Conservation (phyloP, 1,139 yeast genomes). For the Suzukiozyma palmioleophila region DNA sequence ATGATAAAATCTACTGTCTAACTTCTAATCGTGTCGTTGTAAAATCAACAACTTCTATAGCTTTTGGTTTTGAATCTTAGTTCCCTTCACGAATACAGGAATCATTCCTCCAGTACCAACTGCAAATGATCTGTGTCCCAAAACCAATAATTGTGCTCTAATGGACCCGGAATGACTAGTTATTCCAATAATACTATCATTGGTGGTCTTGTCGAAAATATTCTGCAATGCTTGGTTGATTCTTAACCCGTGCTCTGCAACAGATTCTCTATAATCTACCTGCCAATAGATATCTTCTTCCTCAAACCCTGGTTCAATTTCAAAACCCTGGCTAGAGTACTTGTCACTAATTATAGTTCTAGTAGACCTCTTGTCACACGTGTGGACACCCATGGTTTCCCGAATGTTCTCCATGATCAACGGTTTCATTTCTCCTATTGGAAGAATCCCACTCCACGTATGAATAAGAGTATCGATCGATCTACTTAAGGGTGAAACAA, state of each 20-base stretch:
- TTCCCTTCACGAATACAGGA: slow-evolving; percentile 39
- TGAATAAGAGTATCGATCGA: slow-evolving; percentile 34
- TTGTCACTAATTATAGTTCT: slow-evolving; percentile 26
- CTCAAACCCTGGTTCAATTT: slow-evolving; percentile 34
- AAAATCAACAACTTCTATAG: background rate
- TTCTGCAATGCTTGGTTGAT: slow-evolving; percentile 33
- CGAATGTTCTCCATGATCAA: slow-evolving; percentile 38
- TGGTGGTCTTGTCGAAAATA: slow-evolving; percentile 22
- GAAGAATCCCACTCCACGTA: slow-evolving; percentile 30
- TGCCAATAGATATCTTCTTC: slow-evolving; percentile 39
- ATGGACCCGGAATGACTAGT: slow-evolving; percentile 41
- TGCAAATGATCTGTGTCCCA: slow-evolving; percentile 39
- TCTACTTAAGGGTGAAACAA: slow-evolving; percentile 34
- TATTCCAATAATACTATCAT: slow-evolving; percentile 23
- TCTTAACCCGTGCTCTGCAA: slow-evolving; percentile 38
- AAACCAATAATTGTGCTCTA: slow-evolving; percentile 35
- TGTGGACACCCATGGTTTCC: slow-evolving; percentile 42
- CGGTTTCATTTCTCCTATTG: slow-evolving; percentile 22
- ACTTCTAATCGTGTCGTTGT: no score
- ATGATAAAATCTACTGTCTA: no score
- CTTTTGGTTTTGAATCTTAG: slow-evolving; percentile 8
- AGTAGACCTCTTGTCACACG: slow-evolving; percentile 41
- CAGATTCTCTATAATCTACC: slow-evolving; percentile 36
- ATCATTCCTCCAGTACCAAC: slow-evolving; percentile 45
- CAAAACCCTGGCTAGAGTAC: slow-evolving; percentile 27